These are phyloP conservation scores for Lentinula sp. DNA, from an alignment of 768 basidiomycete species.

Conservation along the genomic window DNA sequence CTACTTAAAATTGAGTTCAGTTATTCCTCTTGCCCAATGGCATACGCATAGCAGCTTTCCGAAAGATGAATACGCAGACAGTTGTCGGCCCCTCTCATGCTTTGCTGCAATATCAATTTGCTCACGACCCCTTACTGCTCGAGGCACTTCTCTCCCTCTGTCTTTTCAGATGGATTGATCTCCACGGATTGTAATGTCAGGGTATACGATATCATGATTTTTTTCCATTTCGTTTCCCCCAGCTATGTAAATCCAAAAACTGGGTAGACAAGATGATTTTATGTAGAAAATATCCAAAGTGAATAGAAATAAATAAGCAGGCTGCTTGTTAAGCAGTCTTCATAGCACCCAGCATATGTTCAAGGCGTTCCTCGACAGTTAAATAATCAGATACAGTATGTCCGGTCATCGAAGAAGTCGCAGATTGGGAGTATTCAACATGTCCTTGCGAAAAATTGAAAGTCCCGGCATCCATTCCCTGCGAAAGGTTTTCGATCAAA, in stretches of 20 bases:
- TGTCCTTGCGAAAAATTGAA: conserved; percentile 63
- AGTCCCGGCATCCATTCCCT: conserved; percentile 75
- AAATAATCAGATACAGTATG: conserved; percentile 47
- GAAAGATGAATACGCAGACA: conserved; percentile 44
- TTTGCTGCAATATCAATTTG: conserved; percentile 58
- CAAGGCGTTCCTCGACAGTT: conserved; percentile 73
- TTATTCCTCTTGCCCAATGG: conserved; percentile 38
- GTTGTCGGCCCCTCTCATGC: conserved; percentile 62
- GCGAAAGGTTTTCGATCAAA: conserved; percentile 77
- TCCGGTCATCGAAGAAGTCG: conserved; percentile 54
- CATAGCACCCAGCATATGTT: conserved; percentile 60
- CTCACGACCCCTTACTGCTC: conserved; percentile 51
- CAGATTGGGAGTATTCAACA: conserved; percentile 40
- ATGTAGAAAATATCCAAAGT: not conserved
- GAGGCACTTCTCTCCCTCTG: conserved; percentile 61
- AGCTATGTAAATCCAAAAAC: not conserved
- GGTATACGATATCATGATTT: not conserved
- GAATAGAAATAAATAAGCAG: conserved; percentile 1
- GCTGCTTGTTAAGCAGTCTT: conserved; percentile 16
- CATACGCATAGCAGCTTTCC: conserved; percentile 51
- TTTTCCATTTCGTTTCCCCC: not conserved
- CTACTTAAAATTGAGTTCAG: conserved; percentile 20
- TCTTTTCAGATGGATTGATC: conserved; percentile 73
- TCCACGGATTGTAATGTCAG: conserved; percentile 33
- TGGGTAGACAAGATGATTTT: not conserved